A percentile compares a stretch with the other conserved stretches of the same genome.
Evolutionary conservation across 257 asterid species (phyloP).

Genomic region (Plantago major): DNA sequence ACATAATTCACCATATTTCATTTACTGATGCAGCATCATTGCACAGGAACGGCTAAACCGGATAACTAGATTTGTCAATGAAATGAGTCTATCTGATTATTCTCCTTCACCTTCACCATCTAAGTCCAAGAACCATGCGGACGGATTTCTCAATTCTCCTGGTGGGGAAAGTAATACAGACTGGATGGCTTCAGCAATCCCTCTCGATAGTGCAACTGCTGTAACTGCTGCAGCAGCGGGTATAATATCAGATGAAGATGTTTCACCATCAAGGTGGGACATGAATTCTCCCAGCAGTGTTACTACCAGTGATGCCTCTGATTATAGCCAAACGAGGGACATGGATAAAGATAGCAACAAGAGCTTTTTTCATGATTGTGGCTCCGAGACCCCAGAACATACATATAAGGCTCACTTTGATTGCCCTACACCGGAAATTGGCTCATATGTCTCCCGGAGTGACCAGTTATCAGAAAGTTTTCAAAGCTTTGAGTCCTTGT

Average conservation of each 20-base stretch:
- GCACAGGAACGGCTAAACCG: slow-evolving; percentile 86
- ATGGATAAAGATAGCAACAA: slow-evolving; percentile 43
- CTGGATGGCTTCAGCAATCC: slow-evolving; percentile 71
- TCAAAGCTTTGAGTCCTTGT: slow-evolving; percentile 61
- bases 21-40: slow-evolving; percentile 68
- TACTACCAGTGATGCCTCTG: slow-evolving; percentile 53
- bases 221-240: slow-evolving; percentile 85
- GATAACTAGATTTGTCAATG: slow-evolving; percentile 65
- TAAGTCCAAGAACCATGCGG: slow-evolving; percentile 27
- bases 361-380: slow-evolving; percentile 39
- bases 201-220: slow-evolving; percentile 53
- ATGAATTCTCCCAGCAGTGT: slow-evolving; percentile 45
- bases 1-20: slow-evolving; percentile 21
- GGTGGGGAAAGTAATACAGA: slow-evolving; percentile 39
- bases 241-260: slow-evolving; percentile 61
- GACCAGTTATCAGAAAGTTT: slow-evolving; percentile 35
- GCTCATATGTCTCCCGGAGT: slow-evolving; percentile 27
- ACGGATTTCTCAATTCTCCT: slow-evolving; percentile 40
- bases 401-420: slow-evolving; percentile 18
- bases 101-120: slow-evolving; percentile 41
- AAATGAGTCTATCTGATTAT: slow-evolving; percentile 45
- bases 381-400: slow-evolving; percentile 42
- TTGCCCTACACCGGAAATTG: slow-evolving; percentile 37
- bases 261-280: slow-evolving; percentile 51
- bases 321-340: slow-evolving; percentile 41